Evolutionary conservation across 129 eudicot species (phyloP).

Genomic region (Ambrosia artemisiifolia): DNA sequence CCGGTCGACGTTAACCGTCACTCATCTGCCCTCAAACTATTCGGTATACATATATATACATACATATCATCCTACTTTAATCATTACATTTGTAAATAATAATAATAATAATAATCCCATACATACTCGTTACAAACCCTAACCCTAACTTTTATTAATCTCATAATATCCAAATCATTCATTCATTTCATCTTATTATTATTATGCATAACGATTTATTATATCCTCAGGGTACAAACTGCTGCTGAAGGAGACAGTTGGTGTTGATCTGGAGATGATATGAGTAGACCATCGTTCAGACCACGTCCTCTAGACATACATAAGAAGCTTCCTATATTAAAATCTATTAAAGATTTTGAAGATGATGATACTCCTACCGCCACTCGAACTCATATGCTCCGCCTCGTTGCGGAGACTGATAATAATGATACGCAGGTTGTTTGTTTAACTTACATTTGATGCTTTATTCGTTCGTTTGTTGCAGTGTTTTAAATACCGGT

Average conservation of each 20-base stretch:
- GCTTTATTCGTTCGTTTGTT: too few species aligned
- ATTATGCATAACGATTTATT: not conserved
- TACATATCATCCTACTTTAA: not conserved
- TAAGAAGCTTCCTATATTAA: constrained; percentile 83
- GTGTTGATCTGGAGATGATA: constrained; percentile 46
- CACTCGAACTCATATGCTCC: constrained; percentile 74
- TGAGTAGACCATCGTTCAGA: constrained; percentile 84
- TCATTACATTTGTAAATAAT: not conserved
- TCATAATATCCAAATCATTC: not conserved
- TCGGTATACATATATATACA: not conserved
- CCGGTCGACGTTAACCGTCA: constrained; percentile 6
- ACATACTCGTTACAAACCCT: not conserved
- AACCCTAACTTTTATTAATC: not conserved
- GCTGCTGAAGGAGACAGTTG: constrained; percentile 16
- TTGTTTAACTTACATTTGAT: too few species aligned
- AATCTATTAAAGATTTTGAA: constrained; percentile 77
- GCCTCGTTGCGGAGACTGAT: constrained; percentile 77
- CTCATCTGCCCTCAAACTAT: not conserved
- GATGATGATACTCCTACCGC: constrained; percentile 80
- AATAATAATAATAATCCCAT: not conserved
- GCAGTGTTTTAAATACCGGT: too few species aligned
- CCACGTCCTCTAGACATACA: constrained; percentile 91
- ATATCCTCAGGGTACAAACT: not conserved
- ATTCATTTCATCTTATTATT: not conserved
- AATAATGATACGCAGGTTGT: constrained; percentile 48